Conservation (phyloP, 148 eudicot species). For the Nepenthes mirabilis region DNA sequence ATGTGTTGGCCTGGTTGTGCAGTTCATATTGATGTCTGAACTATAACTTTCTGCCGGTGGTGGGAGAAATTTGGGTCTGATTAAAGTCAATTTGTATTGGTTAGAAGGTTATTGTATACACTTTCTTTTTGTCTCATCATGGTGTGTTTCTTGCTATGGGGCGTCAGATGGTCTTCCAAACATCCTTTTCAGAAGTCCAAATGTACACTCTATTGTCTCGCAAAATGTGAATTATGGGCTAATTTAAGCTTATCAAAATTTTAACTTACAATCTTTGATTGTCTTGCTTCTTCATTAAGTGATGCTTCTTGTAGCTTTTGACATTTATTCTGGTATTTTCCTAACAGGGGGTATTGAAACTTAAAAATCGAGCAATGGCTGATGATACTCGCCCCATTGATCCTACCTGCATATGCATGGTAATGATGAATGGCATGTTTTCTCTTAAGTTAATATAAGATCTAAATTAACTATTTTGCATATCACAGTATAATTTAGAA, state of each 20-base stretch:
- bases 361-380: slow-evolving; percentile 73
- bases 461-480: too few relatives aligned
- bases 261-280: not conserved
- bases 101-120: too few relatives aligned
- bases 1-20: too few relatives aligned
- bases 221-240: not conserved
- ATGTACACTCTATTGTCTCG: not conserved
- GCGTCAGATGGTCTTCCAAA: too few relatives aligned
- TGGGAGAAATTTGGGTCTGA: too few relatives aligned
- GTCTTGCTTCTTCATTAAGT: not conserved
- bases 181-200: too few relatives aligned
- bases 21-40: too few relatives aligned
- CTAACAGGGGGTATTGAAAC: slow-evolving; percentile 60
- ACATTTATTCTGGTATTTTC: not conserved
- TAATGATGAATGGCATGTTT: slow-evolving; percentile 13
- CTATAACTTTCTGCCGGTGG: too few relatives aligned
- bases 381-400: slow-evolving; percentile 71
- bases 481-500: not conserved
- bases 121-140: too few relatives aligned
- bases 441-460: not conserved
- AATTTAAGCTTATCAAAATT: not conserved
- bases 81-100: too few relatives aligned
- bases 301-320: not conserved
- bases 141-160: too few relatives aligned
- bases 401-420: slow-evolving; percentile 80